phyloP scores from a whole-genome alignment of 2,329 filamentous ascomycete species.

The Talaromyces funiculosus region DNA sequence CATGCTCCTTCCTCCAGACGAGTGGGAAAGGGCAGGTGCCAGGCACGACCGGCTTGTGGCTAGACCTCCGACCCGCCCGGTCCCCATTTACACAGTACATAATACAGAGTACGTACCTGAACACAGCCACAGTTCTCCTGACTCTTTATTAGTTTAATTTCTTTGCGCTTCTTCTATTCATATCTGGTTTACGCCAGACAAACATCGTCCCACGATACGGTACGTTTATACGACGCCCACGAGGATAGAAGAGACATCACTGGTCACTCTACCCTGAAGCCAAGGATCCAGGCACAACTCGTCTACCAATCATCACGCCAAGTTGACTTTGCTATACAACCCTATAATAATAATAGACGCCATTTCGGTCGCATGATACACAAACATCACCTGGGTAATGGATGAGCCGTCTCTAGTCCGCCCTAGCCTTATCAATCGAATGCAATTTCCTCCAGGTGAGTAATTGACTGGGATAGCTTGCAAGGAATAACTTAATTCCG shows the following conservation, averaged over 20 bases:
- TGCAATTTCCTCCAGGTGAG: neutral
- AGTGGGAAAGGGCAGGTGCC: neutral
- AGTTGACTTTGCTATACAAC: neutral
- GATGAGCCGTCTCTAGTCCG: neutral
- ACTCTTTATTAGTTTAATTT: neutral
- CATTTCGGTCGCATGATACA: neutral
- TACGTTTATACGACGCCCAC: no score
- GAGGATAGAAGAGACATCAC: neutral
- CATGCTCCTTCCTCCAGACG: neutral
- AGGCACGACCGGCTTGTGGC: slow-evolving; percentile 4
- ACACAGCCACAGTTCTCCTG: slow-evolving; percentile 1
- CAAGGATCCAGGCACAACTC: neutral
- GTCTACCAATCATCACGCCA: neutral
- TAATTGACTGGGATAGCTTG: neutral
- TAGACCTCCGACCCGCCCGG: neutral
- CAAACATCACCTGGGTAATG: neutral
- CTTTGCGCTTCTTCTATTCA: neutral
- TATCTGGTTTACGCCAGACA: neutral
- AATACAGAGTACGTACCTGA: neutral
- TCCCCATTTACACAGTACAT: neutral
- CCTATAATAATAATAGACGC: neutral
- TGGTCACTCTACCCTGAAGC: neutral
- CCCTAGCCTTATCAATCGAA: neutral
- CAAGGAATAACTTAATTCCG: neutral
- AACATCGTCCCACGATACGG: no score